Evolutionary conservation across 2,329 filamentous ascomycete genomes (phyloP).

Genomic region (Didymella pinodella): DNA sequence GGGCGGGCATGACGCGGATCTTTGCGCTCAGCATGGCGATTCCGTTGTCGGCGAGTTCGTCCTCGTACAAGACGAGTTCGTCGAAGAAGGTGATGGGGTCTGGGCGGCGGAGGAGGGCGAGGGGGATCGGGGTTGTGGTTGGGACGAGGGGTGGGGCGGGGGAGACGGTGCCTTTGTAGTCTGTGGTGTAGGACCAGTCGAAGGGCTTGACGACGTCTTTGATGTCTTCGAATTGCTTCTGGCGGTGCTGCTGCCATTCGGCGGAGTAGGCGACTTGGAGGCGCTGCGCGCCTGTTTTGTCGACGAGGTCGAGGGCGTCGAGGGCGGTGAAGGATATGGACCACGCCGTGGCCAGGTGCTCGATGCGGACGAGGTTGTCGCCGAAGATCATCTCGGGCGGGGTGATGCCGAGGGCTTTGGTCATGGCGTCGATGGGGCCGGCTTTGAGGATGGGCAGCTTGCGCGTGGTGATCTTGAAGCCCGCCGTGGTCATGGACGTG

Average conservation of each 20-base stretch:
- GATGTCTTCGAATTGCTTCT: slow-evolving; percentile 83
- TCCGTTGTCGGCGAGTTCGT: slow-evolving; percentile 96
- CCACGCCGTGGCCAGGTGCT: slow-evolving; percentile 80
- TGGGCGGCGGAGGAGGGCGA: slow-evolving; percentile 83
- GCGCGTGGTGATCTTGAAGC: slow-evolving; percentile 79
- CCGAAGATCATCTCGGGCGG: slow-evolving; percentile 99
- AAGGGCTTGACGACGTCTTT: slow-evolving; percentile 95
- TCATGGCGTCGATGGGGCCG: slow-evolving; percentile 86
- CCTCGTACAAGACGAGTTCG: slow-evolving; percentile 95
- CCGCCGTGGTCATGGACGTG: slow-evolving; percentile 50
- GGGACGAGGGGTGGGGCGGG: slow-evolving; percentile 36
- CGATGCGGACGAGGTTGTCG: slow-evolving; percentile 83
- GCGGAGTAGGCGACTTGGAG: slow-evolving; percentile 91
- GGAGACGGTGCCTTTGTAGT: slow-evolving; percentile 76
- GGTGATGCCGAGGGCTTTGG: slow-evolving; percentile 78
- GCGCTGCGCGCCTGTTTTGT: slow-evolving; percentile 92
- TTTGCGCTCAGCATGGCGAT: slow-evolving; percentile 91
- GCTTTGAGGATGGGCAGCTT: slow-evolving; percentile 96
- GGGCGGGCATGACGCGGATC: slow-evolving; percentile 87
- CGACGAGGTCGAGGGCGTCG: slow-evolving; percentile 87
- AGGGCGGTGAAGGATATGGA: slow-evolving; percentile 81
- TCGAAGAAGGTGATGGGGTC: slow-evolving; percentile 98
- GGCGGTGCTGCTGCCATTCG: slow-evolving; percentile 81
- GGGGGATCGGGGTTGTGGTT: slow-evolving; percentile 71
- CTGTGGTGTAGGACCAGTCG: slow-evolving; percentile 96